These are phyloP conservation scores for Exophiala sp. DNA, from an alignment of 2,329 filamentous ascomycete genomes.

Conservation along the genomic window DNA sequence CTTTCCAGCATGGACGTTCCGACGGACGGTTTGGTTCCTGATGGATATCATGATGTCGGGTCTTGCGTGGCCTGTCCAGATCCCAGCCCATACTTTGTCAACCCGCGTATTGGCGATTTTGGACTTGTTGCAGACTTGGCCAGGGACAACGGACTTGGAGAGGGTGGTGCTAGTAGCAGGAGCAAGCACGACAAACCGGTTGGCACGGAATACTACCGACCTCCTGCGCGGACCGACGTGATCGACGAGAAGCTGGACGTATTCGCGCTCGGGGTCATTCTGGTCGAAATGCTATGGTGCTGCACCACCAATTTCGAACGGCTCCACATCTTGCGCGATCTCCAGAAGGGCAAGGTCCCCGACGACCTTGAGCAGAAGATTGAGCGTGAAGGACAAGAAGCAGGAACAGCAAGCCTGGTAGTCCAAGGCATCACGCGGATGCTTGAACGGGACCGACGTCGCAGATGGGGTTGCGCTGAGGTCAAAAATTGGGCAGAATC, in stretches of 20 bases:
- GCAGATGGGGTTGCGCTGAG: slow-evolving; percentile 37
- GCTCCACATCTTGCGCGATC: slow-evolving; percentile 37
- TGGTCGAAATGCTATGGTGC: slow-evolving; percentile 55
- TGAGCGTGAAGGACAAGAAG: slow-evolving; percentile 32
- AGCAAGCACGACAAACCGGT: slow-evolving; percentile 41
- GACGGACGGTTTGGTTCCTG: slow-evolving; percentile 36
- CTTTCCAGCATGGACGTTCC: slow-evolving; percentile 44
- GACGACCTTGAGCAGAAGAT: slow-evolving; percentile 37
- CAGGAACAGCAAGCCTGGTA: slow-evolving; percentile 33
- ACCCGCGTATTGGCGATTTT: slow-evolving; percentile 62
- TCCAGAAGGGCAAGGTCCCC: slow-evolving; percentile 35
- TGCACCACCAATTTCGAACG: slow-evolving; percentile 50
- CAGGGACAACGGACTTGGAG: slow-evolving; percentile 1
- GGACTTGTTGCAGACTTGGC: slow-evolving; percentile 54
- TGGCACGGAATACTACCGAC: slow-evolving; percentile 59
- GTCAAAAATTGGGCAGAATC: slow-evolving; percentile 36
- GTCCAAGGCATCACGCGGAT: slow-evolving; percentile 39
- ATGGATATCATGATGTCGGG: slow-evolving; percentile 40
- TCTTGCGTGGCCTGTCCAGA: slow-evolving; percentile 21
- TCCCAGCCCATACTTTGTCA: slow-evolving; percentile 40
- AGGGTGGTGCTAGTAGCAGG: background rate
- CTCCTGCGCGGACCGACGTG: slow-evolving; percentile 34
- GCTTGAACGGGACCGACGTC: slow-evolving; percentile 35
- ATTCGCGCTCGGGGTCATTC: slow-evolving; percentile 33
- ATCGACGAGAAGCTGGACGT: slow-evolving; percentile 49